Percentiles rank a stretch among this genome's conserved stretches.
Evolutionary conservation across 2,329 filamentous ascomycete genomes (phyloP).

Genomic region (Curvularia lunata): DNA sequence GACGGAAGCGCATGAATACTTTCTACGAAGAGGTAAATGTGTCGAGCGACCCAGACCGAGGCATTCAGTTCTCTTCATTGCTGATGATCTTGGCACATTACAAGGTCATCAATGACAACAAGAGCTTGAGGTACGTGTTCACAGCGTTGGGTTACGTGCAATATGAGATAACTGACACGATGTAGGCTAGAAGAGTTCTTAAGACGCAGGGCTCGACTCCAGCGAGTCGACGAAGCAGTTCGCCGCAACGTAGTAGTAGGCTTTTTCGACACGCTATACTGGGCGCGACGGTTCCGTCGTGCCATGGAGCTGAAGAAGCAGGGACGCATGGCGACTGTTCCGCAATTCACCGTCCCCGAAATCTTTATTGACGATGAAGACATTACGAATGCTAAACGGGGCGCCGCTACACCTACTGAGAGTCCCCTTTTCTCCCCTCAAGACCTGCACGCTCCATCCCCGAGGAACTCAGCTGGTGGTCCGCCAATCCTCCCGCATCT

Average conservation of each 20-base stretch:
- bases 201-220: constrained; percentile 83
- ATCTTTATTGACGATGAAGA: constrained; percentile 86
- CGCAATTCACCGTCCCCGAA: constrained; percentile 83
- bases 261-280: constrained; percentile 95
- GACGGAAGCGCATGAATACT: constrained; percentile 82
- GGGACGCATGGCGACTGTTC: constrained; percentile 77
- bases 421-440: constrained; percentile 45
- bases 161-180: constrained; percentile 1
- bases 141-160: background rate
- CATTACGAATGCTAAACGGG: constrained; percentile 52
- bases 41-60: constrained; percentile 84
- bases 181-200: constrained; percentile 89
- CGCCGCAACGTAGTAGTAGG: constrained; percentile 87
- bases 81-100: constrained; percentile 97
- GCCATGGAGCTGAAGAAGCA: constrained; percentile 72
- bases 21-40: constrained; percentile 98
- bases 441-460: constrained; percentile 30
- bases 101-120: constrained; percentile 98
- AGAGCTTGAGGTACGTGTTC: constrained; percentile 74
- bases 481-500: constrained; percentile 35
- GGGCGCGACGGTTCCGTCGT: constrained; percentile 80
- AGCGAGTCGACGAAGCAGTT: constrained; percentile 94
- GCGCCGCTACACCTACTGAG: constrained; percentile 36
- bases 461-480: constrained; percentile 34
- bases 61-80: constrained; percentile 89